Evolutionary conservation across 495 filamentous ascomycete genomes (phyloP).

Genomic region (Penicillium paradoxum): DNA sequence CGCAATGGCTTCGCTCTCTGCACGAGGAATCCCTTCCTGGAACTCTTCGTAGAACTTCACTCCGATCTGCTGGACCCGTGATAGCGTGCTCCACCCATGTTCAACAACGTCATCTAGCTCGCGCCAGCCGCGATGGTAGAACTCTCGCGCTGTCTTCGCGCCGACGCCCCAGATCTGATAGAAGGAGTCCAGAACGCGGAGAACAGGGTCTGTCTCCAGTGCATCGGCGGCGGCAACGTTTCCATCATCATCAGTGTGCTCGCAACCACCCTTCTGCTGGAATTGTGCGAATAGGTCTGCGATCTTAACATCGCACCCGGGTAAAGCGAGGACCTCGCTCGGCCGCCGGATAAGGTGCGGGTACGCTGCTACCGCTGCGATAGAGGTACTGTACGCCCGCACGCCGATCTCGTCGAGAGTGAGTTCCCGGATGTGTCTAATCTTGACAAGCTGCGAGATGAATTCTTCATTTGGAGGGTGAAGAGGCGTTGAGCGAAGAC

Average conservation of each 20-base stretch:
- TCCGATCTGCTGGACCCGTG: conserved; percentile 84
- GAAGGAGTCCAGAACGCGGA: conserved; percentile 63
- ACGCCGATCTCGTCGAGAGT: conserved; percentile 72
- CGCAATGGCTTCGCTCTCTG: conserved; percentile 69
- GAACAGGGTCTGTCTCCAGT: conserved; percentile 56
- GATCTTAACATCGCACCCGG: conserved; percentile 78
- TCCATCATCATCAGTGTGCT: conserved; percentile 39
- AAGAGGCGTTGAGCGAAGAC: conserved; percentile 69
- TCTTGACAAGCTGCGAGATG: conserved; percentile 67
- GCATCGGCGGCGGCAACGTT: conserved; percentile 57
- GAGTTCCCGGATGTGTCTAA: conserved; percentile 65
- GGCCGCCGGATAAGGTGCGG: conserved; percentile 54
- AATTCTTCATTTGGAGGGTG: conserved; percentile 71
- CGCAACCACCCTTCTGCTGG: conserved; percentile 33
- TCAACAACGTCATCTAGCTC: conserved; percentile 82
- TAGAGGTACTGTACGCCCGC: conserved; percentile 82
- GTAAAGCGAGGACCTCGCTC: conserved; percentile 63
- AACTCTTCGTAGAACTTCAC: conserved; percentile 96
- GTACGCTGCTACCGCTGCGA: conserved; percentile 79
- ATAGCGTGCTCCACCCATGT: conserved; percentile 69
- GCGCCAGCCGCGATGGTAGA: conserved; percentile 69
- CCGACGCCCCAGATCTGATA: conserved; percentile 86
- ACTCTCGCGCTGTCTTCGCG: conserved; percentile 74
- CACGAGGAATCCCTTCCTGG: conserved; percentile 59
- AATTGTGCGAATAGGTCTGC: conserved; percentile 76